phyloP scores from a whole-genome alignment of 108 stramenopile species.

The Cylindrotheca closterium region DNA sequence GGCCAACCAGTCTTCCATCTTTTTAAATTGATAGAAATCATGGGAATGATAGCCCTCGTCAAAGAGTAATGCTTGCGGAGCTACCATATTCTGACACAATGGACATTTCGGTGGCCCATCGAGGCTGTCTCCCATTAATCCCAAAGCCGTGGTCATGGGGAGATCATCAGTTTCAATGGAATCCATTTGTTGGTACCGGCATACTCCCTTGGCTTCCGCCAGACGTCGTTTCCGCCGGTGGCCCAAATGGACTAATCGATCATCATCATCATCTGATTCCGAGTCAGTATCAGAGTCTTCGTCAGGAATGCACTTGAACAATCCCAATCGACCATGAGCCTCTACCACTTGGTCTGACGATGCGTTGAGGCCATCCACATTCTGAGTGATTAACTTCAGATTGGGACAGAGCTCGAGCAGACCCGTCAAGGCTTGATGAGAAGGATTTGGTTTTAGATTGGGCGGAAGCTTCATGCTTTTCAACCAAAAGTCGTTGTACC shows the following conservation, averaged over 20 bases:
- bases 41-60: constrained; percentile 81
- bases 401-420: constrained; percentile 34
- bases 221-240: constrained; percentile 47
- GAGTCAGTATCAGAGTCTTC: constrained; percentile 65
- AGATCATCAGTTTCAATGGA: constrained; percentile 32
- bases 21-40: constrained; percentile 65
- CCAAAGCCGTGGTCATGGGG: constrained; percentile 23
- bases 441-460: constrained; percentile 53
- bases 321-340: constrained; percentile 64
- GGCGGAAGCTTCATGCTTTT: constrained; percentile 40
- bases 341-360: constrained; percentile 42
- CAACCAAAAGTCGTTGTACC: constrained; percentile 81
- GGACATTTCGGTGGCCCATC: constrained; percentile 54
- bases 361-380: constrained; percentile 36
- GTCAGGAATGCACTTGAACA: constrained; percentile 74
- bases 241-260: constrained; percentile 60
- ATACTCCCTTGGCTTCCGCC: constrained; percentile 9
- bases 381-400: constrained; percentile 67
- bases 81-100: constrained; percentile 35
- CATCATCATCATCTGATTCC: constrained; percentile 58
- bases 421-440: constrained; percentile 66
- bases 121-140: constrained; percentile 18
- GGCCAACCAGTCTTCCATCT: constrained; percentile 61
- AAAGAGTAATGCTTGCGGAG: constrained; percentile 69
- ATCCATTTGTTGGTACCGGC: constrained; percentile 38